Conservation (phyloP, 306 rosid species). For the Luffa aegyptiaca region DNA sequence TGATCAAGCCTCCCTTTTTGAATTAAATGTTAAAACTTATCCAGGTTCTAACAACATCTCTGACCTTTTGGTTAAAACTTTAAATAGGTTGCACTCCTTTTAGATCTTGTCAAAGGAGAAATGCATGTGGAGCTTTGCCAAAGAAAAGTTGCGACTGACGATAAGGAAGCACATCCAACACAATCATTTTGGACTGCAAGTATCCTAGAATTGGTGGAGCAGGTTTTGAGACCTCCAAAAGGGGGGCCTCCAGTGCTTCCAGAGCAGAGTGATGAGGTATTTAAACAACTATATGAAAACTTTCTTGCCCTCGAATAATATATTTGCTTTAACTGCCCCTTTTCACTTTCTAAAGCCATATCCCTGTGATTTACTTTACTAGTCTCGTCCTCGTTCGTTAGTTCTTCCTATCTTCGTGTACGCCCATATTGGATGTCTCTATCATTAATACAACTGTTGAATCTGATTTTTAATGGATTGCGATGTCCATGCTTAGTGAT, state of each 20-base stretch:
- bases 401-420: background rate
- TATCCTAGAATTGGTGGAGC: conserved; percentile 61
- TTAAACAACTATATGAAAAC: background rate
- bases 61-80: conserved; percentile 18
- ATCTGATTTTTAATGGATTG: background rate
- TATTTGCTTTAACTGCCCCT: background rate
- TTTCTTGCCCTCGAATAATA: background rate
- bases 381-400: background rate
- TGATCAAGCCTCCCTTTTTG: conserved; percentile 2
- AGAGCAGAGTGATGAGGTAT: conserved; percentile 75
- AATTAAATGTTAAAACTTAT: background rate
- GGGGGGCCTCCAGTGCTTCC: conserved; percentile 95
- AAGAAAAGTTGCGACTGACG: conserved; percentile 23
- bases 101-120: conserved; percentile 59
- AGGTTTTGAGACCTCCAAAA: conserved; percentile 55
- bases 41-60: conserved; percentile 5
- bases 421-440: background rate
- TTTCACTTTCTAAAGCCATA: background rate
- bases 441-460: background rate
- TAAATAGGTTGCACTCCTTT: conserved; percentile 61
- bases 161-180: conserved; percentile 7
- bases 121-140: conserved; percentile 40
- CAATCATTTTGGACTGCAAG: conserved; percentile 43
- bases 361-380: background rate
- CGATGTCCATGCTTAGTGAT: background rate